phyloP scores from a whole-genome alignment of 2,329 filamentous ascomycete genomes.

The Pseudogymnoascus sp. region DNA sequence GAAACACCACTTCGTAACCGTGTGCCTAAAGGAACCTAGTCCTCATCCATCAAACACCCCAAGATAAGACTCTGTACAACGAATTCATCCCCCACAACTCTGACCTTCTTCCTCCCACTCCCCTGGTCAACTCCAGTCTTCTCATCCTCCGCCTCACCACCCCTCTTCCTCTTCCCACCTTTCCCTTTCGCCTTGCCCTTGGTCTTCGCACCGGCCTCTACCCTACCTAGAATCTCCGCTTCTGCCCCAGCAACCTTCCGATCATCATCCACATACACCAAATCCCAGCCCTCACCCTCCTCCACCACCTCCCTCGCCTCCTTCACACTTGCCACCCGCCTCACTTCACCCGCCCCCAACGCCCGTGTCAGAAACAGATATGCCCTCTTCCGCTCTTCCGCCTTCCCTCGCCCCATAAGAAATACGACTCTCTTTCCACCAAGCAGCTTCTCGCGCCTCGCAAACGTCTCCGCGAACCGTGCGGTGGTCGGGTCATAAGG shows the following conservation, averaged over 20 bases:
- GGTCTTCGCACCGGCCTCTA: slow-evolving; percentile 21
- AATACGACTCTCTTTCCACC: slow-evolving; percentile 59
- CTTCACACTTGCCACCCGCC: slow-evolving; percentile 53
- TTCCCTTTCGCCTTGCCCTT: slow-evolving; percentile 24
- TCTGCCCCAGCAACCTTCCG: slow-evolving; percentile 36
- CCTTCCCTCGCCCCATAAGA: slow-evolving; percentile 55
- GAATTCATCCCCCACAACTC: slow-evolving; percentile 72
- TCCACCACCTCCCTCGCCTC: slow-evolving; percentile 52
- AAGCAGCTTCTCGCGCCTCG: slow-evolving; percentile 53
- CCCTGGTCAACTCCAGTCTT: slow-evolving; percentile 21
- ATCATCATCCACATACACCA: slow-evolving; percentile 66
- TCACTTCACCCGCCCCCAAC: slow-evolving; percentile 60
- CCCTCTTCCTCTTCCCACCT: slow-evolving; percentile 38
- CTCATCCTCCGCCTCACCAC: slow-evolving; percentile 26
- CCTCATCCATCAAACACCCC: slow-evolving; percentile 35
- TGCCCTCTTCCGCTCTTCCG: slow-evolving; percentile 55
- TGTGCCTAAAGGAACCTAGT: not conserved
- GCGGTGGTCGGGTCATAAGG: slow-evolving; percentile 51
- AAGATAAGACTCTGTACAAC: slow-evolving; percentile 89
- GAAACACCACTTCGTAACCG: not conserved
- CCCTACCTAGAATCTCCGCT: slow-evolving; percentile 25
- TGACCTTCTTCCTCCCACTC: slow-evolving; percentile 43
- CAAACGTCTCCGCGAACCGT: slow-evolving; percentile 48
- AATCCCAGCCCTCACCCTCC: slow-evolving; percentile 50
- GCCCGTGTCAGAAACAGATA: slow-evolving; percentile 76